Evolutionary conservation across 2,329 filamentous ascomycete species (phyloP).

Genomic region (Domatiomyces catenatus): DNA sequence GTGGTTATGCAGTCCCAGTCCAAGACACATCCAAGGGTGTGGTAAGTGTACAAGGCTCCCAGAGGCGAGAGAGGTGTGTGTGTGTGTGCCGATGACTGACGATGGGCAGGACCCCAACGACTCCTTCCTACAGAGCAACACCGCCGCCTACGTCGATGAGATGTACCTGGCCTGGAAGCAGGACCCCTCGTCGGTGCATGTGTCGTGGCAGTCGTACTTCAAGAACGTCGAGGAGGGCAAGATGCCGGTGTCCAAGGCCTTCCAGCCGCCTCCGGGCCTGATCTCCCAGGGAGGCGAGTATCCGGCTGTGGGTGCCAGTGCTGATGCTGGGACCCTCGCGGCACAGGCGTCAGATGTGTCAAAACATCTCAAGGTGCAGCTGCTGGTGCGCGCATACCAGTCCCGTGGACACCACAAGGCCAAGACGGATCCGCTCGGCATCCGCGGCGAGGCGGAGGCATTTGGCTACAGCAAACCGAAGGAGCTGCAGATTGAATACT

Average conservation of each 20-base stretch:
- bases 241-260: conserved; percentile 95
- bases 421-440: conserved; percentile 88
- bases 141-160: conserved; percentile 97
- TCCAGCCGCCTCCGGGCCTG: conserved; percentile 86
- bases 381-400: conserved; percentile 93
- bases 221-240: conserved; percentile 97
- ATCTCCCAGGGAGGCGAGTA: conserved; percentile 68
- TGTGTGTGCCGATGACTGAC: conserved; percentile 2
- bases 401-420: conserved; percentile 97
- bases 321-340: conserved; percentile 22
- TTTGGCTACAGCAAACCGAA: conserved; percentile 80
- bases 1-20: conserved; percentile 43
- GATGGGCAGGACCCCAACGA: conserved; percentile 63
- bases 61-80: background rate
- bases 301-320: conserved; percentile 42
- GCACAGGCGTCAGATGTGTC: conserved; percentile 58
- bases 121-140: conserved; percentile 90
- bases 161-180: conserved; percentile 98
- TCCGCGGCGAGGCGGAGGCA: conserved; percentile 68
- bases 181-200: conserved; percentile 82
- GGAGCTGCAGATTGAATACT: conserved; percentile 84
- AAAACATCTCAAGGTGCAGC: conserved; percentile 95
- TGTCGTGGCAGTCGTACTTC: conserved; percentile 99
- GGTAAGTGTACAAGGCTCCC: conserved; percentile 29
- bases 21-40: conserved; percentile 47